A percentile compares a stretch with the other conserved stretches of the same genome.
Evolutionary conservation across 108 stramenopile genomes (phyloP).

Genomic region (Aurantiochytrium sp.): DNA sequence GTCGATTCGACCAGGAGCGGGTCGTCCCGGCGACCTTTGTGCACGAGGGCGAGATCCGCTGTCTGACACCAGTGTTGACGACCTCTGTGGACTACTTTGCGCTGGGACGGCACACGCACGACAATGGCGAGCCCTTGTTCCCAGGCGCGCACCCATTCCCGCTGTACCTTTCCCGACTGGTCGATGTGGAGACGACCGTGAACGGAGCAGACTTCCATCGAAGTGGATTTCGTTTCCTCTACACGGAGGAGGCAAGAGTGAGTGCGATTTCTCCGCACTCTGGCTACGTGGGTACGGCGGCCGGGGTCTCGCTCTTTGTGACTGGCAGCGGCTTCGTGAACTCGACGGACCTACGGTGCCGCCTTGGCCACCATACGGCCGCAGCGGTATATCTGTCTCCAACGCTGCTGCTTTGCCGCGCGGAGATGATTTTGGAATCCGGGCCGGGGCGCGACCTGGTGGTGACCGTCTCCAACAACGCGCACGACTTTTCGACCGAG

Average conservation of each 20-base stretch:
- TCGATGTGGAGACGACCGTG: slow-evolving; percentile 62
- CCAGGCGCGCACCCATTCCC: slow-evolving; percentile 65
- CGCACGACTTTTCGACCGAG: slow-evolving; percentile 47
- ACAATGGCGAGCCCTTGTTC: slow-evolving; percentile 43
- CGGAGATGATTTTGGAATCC: too few relatives aligned
- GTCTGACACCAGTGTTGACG: background rate
- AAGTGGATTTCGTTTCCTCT: slow-evolving; percentile 47
- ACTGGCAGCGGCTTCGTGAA: slow-evolving; percentile 53
- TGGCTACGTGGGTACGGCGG: slow-evolving; percentile 17
- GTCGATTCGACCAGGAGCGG: background rate
- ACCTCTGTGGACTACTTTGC: background rate
- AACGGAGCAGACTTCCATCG: slow-evolving; percentile 61
- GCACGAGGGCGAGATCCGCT: background rate
- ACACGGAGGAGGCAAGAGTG: slow-evolving; percentile 48
- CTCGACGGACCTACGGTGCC: slow-evolving; percentile 49
- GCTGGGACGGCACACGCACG: background rate
- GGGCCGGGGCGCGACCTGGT: background rate
- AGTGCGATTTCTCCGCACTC: slow-evolving; percentile 27
- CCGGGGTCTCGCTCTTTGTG: slow-evolving; percentile 41
- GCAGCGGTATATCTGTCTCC: slow-evolving; percentile 40
- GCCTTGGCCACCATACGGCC: slow-evolving; percentile 42
- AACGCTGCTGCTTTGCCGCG: background rate
- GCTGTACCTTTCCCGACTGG: slow-evolving; percentile 51
- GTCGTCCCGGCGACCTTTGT: background rate
- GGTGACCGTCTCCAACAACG: slow-evolving; percentile 56